Percentiles rank a stretch among this genome's conserved stretches.
Evolutionary conservation across 2,329 filamentous ascomycete genomes (phyloP).

Genomic region (Ceratocystis alfenasii): DNA sequence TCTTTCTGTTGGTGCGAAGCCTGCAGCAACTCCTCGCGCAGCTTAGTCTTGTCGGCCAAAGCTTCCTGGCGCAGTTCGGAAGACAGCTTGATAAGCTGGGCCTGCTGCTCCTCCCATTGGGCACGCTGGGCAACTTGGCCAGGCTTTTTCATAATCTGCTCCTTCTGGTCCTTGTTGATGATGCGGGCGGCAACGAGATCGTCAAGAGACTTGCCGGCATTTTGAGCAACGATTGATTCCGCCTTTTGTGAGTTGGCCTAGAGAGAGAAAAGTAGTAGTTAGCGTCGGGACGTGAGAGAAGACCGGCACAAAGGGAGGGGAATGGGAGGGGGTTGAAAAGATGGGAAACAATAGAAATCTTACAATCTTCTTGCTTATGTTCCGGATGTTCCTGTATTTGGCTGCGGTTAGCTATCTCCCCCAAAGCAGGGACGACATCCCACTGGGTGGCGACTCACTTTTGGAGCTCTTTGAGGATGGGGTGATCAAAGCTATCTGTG

Average conservation of each 20-base stretch:
- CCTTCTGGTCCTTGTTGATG: slow-evolving; percentile 71
- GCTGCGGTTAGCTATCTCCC: slow-evolving; percentile 22
- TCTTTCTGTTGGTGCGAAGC: slow-evolving; percentile 43
- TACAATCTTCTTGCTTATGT: slow-evolving; percentile 89
- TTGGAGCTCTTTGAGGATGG: slow-evolving; percentile 76
- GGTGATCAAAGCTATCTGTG: slow-evolving; percentile 55
- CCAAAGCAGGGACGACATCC: not conserved
- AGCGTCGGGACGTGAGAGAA: not conserved
- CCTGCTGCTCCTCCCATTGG: slow-evolving; percentile 61
- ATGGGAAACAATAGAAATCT: slow-evolving; percentile 31
- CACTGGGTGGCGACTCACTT: slow-evolving; percentile 50
- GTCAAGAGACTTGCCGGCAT: slow-evolving; percentile 59
- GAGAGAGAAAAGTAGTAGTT: not conserved
- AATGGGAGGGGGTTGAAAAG: not conserved
- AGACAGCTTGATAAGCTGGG: slow-evolving; percentile 63
- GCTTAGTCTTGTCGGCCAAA: slow-evolving; percentile 45
- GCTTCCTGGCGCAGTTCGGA: slow-evolving; percentile 55
- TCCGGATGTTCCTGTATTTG: slow-evolving; percentile 64
- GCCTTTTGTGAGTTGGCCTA: slow-evolving; percentile 62
- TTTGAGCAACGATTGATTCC: slow-evolving; percentile 55
- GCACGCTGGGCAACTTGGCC: slow-evolving; percentile 54
- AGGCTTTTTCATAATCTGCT: slow-evolving; percentile 66
- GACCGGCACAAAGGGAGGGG: not conserved
- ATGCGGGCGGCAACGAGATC: slow-evolving; percentile 58
- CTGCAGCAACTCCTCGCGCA: slow-evolving; percentile 45